Percentiles rank a stretch among this genome's conserved stretches.
Evolutionary conservation across 2,329 filamentous ascomycete species (phyloP).

Genomic region (Fusarium clavum): DNA sequence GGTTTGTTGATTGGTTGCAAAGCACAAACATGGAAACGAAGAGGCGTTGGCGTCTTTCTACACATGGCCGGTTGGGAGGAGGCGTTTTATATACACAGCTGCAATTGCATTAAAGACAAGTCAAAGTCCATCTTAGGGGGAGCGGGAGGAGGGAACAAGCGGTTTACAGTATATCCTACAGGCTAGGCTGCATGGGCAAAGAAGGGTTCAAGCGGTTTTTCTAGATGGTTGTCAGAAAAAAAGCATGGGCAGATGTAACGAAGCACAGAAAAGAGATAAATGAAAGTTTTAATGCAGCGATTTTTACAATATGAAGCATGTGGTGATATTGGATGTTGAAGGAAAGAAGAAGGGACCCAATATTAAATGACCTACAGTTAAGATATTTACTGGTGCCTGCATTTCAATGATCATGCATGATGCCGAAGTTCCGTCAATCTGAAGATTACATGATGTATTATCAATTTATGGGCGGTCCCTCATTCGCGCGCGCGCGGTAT

Average conservation of each 20-base stretch:
- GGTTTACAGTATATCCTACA: constrained; percentile 40
- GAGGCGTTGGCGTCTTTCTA: constrained; percentile 48
- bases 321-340: no score
- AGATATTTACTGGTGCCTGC: not conserved
- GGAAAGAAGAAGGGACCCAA: no score
- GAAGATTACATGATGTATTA: constrained; percentile 30
- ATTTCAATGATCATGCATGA: not conserved
- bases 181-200: constrained; percentile 44
- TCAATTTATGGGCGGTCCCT: not conserved
- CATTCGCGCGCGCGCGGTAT: not conserved
- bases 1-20: constrained; percentile 26
- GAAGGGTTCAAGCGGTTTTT: constrained; percentile 42
- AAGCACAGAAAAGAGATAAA: constrained; percentile 47
- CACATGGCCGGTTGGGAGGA: constrained; percentile 43
- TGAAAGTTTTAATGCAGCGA: constrained; percentile 43
- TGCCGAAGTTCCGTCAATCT: constrained; percentile 40
- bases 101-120: constrained; percentile 44
- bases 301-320: not conserved
- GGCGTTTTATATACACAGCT: constrained; percentile 48
- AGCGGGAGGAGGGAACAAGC: constrained; percentile 19
- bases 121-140: constrained; percentile 36
- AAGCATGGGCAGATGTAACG: constrained; percentile 47
- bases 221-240: constrained; percentile 46
- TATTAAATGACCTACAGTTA: no score
- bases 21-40: constrained; percentile 38